Evolutionary conservation across 805 yeast genomes (phyloP), one percentile per base, ranked within the genome.

Genomic region (Monosporozyma aerobia): DNA sequence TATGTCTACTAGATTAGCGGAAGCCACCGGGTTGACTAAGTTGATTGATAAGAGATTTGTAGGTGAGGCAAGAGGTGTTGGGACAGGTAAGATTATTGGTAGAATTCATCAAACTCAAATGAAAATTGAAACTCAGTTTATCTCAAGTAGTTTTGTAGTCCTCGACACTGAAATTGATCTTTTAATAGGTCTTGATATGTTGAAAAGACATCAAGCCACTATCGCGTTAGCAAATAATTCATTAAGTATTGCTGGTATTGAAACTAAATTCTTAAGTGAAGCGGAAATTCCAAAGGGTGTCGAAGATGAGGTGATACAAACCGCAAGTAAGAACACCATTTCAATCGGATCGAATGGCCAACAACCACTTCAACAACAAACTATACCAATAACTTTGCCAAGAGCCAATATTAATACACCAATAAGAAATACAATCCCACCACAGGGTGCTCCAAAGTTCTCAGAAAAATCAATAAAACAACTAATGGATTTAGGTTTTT

Each of bases 41-140:
- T 71, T 90, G 52, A 81, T 94, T 5, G 99, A 94, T 65, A 81
- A 71, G 55, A 74, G 97, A 55, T 89, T 83, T 65, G 74, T 74
- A 45, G 96, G 97, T 23, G 81, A 81, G 62, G 97, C 96, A 1
- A 73, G 80, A 51, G 99, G 99, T 46, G 97, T 94, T 13, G 99
- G 99, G 1, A 76, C 82, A 1, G 81, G 85, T 23, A 75, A 79
- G 54, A 87, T 90, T 48, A 64, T 82, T 33, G 99, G 99, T 2
- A 76, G 87, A 56, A 85, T 94, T 43, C 98, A 94, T 65, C 82
- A 88, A 57, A 95, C 89, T 0, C 95, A 95, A 19, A 76, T 94
- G 43, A 83, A 82, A 58, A 81, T 94, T 45, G 96, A 87, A 14
- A 76, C 73, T 45, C 74, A 77, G 13, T 80, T 70, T 62, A 76